phyloP scores from a whole-genome alignment of 495 filamentous ascomycete species.

The Penicillium coffeae region DNA sequence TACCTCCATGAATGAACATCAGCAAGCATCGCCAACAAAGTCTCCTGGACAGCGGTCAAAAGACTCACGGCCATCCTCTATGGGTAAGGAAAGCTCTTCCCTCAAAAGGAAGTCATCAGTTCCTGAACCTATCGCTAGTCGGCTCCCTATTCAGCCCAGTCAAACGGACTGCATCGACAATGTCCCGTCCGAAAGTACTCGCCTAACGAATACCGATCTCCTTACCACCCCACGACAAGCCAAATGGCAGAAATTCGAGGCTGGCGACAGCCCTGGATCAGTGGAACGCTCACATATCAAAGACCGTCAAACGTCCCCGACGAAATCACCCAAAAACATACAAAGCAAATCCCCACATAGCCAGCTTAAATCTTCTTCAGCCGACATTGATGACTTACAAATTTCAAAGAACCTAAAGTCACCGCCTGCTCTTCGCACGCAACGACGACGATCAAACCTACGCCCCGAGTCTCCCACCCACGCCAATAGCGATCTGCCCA shows the following conservation, averaged over 20 bases:
- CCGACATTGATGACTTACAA: constrained; percentile 15
- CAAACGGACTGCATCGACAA: constrained; percentile 15
- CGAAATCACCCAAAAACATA: constrained; percentile 10
- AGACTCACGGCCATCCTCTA: constrained; percentile 17
- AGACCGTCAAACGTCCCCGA: constrained; percentile 7
- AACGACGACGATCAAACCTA: constrained; percentile 20
- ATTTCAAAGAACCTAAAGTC: constrained; percentile 19
- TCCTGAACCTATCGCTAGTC: constrained; percentile 31
- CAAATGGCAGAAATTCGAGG: constrained; percentile 37
- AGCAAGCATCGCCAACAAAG: constrained; percentile 1
- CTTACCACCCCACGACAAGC: constrained; percentile 22
- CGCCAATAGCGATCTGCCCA: not conserved
- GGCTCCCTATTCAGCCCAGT: constrained; percentile 15
- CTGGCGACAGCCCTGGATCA: constrained; percentile 38
- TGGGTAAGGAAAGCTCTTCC: constrained; percentile 36
- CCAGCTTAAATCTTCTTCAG: constrained; percentile 18
- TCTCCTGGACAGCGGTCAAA: constrained; percentile 19
- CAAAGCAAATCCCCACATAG: constrained; percentile 15
- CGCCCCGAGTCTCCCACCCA: constrained; percentile 19
- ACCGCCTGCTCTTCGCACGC: constrained; percentile 23
- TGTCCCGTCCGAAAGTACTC: constrained; percentile 6
- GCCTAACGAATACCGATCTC: constrained; percentile 14
- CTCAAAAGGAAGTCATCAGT: constrained; percentile 41
- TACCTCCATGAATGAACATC: constrained; percentile 11
- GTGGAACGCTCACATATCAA: constrained; percentile 26